Conservation (phyloP, 169 alveolate species). For the Cryptosporidium canis region DNA sequence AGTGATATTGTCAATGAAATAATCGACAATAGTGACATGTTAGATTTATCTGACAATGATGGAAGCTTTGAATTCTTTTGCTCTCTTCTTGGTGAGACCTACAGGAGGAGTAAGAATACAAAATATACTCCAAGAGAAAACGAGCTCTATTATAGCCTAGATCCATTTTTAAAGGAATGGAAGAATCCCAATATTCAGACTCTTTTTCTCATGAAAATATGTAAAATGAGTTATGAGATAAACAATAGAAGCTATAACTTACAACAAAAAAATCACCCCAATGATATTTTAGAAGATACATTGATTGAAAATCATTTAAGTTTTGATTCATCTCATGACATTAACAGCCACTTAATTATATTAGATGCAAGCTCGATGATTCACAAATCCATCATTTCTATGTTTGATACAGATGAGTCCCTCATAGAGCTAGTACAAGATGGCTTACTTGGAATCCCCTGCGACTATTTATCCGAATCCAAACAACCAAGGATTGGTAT, state of each 20-base stretch:
- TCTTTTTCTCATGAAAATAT: constrained; percentile 29
- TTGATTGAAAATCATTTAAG: not conserved
- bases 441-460: constrained; percentile 45
- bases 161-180: constrained; percentile 54
- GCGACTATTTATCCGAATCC: not conserved
- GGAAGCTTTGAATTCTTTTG: constrained; percentile 64
- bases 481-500: constrained; percentile 17
- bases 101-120: constrained; percentile 32
- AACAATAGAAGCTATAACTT: constrained; percentile 5
- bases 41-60: constrained; percentile 34
- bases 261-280: constrained; percentile 10
- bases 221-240: constrained; percentile 28
- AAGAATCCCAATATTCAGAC: constrained; percentile 20
- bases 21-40: not conserved
- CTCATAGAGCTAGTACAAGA: constrained; percentile 18
- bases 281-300: constrained; percentile 18
- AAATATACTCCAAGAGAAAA: not conserved
- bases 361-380: constrained; percentile 32
- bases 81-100: constrained; percentile 21
- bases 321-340: not conserved
- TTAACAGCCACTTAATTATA: constrained; percentile 10
- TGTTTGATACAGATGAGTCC: constrained; percentile 2
- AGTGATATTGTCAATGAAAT: constrained; percentile 2
- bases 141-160: constrained; percentile 35
- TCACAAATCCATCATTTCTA: not conserved